Conservation (phyloP, 1,284 basidiomycete species). For the Trichosporon ovoides region DNA sequence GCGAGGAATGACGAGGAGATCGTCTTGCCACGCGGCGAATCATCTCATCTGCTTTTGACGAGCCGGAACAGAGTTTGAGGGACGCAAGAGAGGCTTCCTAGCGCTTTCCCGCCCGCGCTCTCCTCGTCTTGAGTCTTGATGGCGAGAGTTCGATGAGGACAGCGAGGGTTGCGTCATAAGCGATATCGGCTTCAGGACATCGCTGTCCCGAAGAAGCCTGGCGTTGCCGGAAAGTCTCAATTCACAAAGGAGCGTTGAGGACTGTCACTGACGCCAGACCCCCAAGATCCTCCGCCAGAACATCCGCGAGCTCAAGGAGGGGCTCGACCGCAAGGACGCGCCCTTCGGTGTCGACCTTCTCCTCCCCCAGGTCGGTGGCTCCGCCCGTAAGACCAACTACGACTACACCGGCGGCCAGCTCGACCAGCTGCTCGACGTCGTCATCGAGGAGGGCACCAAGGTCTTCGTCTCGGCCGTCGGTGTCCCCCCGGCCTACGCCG, state of each 20-base stretch:
- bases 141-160: no score
- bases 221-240: neutral
- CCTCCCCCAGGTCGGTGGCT: constrained; percentile 72
- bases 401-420: constrained; percentile 63
- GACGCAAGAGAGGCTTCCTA: no score
- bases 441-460: constrained; percentile 74
- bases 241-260: neutral
- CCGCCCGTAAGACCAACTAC: constrained; percentile 73
- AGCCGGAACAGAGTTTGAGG: no score
- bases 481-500: constrained; percentile 68
- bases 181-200: no score
- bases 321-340: constrained; percentile 53
- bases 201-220: neutral
- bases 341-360: constrained; percentile 85
- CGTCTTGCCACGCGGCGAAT: no score
- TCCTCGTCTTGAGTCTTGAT: no score
- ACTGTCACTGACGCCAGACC: constrained; percentile 15
- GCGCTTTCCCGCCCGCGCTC: no score
- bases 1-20: no score
- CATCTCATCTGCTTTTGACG: no score
- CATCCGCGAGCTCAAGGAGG: constrained; percentile 68
- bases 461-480: constrained; percentile 78
- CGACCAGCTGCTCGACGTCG: constrained; percentile 69
- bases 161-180: no score
- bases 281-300: constrained; percentile 51